Conservation (phyloP, 305 asterid genomes). For the Caryopteris hybrid region DNA sequence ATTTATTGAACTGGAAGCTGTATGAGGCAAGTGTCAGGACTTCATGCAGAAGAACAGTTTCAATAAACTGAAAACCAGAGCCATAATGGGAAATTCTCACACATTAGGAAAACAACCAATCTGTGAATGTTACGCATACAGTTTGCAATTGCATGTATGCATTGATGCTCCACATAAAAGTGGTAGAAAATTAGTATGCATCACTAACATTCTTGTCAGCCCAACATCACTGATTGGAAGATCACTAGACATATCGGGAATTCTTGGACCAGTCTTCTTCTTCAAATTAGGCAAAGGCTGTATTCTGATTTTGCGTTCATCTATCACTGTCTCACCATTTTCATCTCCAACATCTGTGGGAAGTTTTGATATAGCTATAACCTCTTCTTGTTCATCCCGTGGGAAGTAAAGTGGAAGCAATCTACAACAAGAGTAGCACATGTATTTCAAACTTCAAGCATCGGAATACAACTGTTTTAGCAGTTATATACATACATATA, state of each 20-base stretch:
- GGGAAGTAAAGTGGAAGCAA: conserved; percentile 95
- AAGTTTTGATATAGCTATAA: conserved; percentile 60
- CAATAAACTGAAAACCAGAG: neutral
- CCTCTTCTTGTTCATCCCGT: conserved; percentile 73
- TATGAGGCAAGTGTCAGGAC: neutral
- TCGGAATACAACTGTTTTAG: neutral
- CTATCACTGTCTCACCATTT: conserved; percentile 80
- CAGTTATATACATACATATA: neutral
- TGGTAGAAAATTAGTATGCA: neutral
- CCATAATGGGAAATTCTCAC: neutral
- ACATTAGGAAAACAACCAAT: neutral
- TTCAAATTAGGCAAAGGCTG: conserved; percentile 71
- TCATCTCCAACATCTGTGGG: conserved; percentile 98
- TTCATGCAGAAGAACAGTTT: neutral
- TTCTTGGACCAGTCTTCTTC: conserved; percentile 44
- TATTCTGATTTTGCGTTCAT: conserved; percentile 86
- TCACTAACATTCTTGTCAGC: conserved; percentile 60
- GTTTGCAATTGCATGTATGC: neutral
- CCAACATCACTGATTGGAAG: conserved; percentile 57
- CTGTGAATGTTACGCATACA: neutral
- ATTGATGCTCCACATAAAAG: conserved; percentile 19
- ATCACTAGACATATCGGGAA: conserved; percentile 46
- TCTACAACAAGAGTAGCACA: conserved; percentile 29
- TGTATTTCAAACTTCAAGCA: conserved; percentile 4
- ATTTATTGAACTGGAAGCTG: neutral